Evolutionary conservation across 306 rosid genomes (phyloP).

Genomic region (Cucurbita ficifolia): DNA sequence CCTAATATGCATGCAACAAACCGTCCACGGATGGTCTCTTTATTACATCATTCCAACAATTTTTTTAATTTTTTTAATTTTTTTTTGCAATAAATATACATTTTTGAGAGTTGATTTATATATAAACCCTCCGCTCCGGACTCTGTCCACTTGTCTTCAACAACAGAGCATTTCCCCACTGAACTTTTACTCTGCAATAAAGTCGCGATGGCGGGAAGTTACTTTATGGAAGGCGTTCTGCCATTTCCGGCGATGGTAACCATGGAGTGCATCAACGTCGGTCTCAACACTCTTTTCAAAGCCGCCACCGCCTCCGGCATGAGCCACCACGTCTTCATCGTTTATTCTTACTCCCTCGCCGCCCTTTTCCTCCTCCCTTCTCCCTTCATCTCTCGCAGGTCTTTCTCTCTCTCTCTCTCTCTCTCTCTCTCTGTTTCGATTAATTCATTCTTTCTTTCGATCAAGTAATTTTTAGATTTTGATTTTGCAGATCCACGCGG

Average conservation of each 20-base stretch:
- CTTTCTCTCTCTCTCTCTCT: background rate
- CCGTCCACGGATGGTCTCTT: background rate
- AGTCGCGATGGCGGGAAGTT: constrained; percentile 18
- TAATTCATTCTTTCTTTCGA: background rate
- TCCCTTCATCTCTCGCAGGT: constrained; percentile 48
- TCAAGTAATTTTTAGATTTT: background rate
- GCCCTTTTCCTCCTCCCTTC: constrained; percentile 51
- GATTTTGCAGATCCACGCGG: constrained; percentile 33
- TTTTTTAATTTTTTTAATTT: no score
- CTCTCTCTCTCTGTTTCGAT: background rate
- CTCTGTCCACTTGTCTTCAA: no score
- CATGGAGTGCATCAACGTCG: constrained; percentile 56
- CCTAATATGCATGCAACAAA: background rate
- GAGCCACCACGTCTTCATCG: constrained; percentile 67
- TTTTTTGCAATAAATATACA: no score
- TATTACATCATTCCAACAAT: background rate
- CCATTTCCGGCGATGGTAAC: constrained; percentile 49
- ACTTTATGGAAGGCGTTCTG: constrained; percentile 23
- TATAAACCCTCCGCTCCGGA: no score
- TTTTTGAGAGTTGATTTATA: no score
- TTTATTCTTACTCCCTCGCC: constrained; percentile 56
- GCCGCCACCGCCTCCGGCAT: constrained; percentile 59
- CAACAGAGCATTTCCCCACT: no score
- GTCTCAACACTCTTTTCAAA: constrained; percentile 66
- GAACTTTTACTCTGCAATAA: no score